Evolutionary conservation across 1,284 basidiomycete species (phyloP).

Genomic region (Pseudozyma hubeiensis): DNA sequence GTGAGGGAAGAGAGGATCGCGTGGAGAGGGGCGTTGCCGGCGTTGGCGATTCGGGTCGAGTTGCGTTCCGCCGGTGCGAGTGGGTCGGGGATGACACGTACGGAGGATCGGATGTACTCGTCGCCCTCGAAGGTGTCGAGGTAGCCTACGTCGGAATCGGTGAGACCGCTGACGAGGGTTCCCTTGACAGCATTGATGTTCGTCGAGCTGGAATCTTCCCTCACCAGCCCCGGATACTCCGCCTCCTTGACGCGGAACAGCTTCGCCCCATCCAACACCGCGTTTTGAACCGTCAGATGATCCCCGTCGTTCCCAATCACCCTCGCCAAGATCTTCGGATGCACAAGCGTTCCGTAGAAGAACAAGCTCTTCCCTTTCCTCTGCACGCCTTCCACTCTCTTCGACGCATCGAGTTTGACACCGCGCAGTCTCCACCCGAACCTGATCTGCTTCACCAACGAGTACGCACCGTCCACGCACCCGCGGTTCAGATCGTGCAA

Average conservation of each 20-base stretch:
- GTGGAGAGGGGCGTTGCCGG: conserved; percentile 27
- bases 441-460: conserved; percentile 24
- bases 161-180: conserved; percentile 46
- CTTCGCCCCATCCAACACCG: conserved; percentile 29
- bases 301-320: conserved; percentile 45
- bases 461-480: conserved; percentile 27
- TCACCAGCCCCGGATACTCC: conserved; percentile 53
- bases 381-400: not conserved
- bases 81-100: conserved; percentile 26
- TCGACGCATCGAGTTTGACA: not conserved
- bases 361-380: conserved; percentile 24
- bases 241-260: conserved; percentile 42
- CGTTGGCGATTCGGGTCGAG: conserved; percentile 25
- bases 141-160: conserved; percentile 27
- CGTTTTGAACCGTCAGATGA: conserved; percentile 41
- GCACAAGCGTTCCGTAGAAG: conserved; percentile 59
- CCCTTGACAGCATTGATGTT: conserved; percentile 38
- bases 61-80: conserved; percentile 18
- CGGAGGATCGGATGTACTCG: conserved; percentile 39
- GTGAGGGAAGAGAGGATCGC: conserved; percentile 33
- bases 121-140: conserved; percentile 57
- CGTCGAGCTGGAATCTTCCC: not conserved
- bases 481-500: conserved; percentile 32
- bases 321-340: conserved; percentile 46
- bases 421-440: conserved; percentile 24